These are phyloP conservation scores for Lecanoromycetidae sp. DNA, from an alignment of 2,329 filamentous ascomycete genomes.

Conservation along the genomic window DNA sequence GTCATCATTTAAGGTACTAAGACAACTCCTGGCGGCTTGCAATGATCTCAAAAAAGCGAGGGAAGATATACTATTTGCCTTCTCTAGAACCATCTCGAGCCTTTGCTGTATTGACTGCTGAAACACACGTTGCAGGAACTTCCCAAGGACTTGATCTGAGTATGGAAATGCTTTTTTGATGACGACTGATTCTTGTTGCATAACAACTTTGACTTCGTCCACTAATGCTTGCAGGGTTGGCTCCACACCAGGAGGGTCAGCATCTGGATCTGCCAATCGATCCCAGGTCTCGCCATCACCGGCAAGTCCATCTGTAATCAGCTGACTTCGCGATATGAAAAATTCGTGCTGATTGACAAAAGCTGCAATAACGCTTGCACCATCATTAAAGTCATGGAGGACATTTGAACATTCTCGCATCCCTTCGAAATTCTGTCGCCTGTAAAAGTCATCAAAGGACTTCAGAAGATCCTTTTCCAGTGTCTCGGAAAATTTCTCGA, in stretches of 20 bases:
- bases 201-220: slow-evolving; percentile 87
- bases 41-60: slow-evolving; percentile 82
- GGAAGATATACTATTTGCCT: slow-evolving; percentile 82
- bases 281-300: slow-evolving; percentile 64
- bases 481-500: slow-evolving; percentile 94
- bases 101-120: slow-evolving; percentile 96
- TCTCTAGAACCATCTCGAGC: slow-evolving; percentile 88
- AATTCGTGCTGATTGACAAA: slow-evolving; percentile 99
- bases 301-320: slow-evolving; percentile 72
- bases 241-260: slow-evolving; percentile 81
- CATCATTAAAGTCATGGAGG: slow-evolving; percentile 88
- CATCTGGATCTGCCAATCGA: slow-evolving; percentile 82
- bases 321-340: slow-evolving; percentile 90
- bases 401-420: slow-evolving; percentile 97
- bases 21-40: slow-evolving; percentile 82
- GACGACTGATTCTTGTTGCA: slow-evolving; percentile 93
- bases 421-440: slow-evolving; percentile 87
- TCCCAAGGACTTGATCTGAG: slow-evolving; percentile 83
- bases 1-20: slow-evolving; percentile 78
- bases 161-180: slow-evolving; percentile 95
- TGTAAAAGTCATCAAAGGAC: slow-evolving; percentile 95
- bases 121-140: slow-evolving; percentile 91
- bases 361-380: slow-evolving; percentile 82
- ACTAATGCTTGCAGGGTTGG: slow-evolving; percentile 82
- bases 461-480: slow-evolving; percentile 89